Conservation (phyloP, 768 basidiomycete species). For the Xerocomus spinulosus region DNA sequence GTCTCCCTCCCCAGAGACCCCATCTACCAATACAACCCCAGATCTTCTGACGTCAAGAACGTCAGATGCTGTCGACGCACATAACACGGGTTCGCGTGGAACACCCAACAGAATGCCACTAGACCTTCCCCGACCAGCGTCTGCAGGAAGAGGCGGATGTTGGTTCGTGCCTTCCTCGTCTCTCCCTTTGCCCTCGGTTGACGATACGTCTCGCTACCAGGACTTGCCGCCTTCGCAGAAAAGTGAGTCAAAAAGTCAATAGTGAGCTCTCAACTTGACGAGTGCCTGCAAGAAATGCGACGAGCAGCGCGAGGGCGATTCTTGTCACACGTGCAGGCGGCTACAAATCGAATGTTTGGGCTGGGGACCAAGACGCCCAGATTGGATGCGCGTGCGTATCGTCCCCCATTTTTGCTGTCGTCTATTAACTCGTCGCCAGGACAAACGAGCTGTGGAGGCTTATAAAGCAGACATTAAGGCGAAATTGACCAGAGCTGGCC, state of each 20-base stretch:
- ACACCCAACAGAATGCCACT: conserved; percentile 46
- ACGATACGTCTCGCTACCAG: conserved; percentile 33
- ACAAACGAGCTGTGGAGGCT: conserved; percentile 74
- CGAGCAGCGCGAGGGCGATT: conserved; percentile 75
- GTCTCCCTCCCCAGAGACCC: conserved; percentile 44
- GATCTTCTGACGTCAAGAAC: conserved; percentile 37
- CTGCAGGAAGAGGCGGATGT: conserved; percentile 70
- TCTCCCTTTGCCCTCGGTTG: conserved; percentile 2
- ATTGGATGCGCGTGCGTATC: conserved; percentile 76
- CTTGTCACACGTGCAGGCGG: conserved; percentile 77
- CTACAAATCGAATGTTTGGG: conserved; percentile 79
- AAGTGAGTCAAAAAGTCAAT: conserved; percentile 41
- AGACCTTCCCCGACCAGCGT: conserved; percentile 49
- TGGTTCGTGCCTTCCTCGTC: conserved; percentile 48
- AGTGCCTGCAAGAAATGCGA: conserved; percentile 69
- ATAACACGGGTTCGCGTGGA: conserved; percentile 22
- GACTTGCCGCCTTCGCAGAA: conserved; percentile 81
- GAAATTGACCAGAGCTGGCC: conserved; percentile 68
- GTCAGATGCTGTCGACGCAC: conserved; percentile 32
- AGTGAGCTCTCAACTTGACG: not conserved
- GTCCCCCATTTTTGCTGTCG: conserved; percentile 1
- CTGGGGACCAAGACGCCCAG: conserved; percentile 81
- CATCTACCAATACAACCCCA: conserved; percentile 44
- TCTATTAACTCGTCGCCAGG: conserved; percentile 41
- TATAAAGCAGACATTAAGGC: conserved; percentile 85